Base-by-base conservation (phyloP, 129 eudicot genomes). In the Rutidosis leptorrhynchoides region DNA sequence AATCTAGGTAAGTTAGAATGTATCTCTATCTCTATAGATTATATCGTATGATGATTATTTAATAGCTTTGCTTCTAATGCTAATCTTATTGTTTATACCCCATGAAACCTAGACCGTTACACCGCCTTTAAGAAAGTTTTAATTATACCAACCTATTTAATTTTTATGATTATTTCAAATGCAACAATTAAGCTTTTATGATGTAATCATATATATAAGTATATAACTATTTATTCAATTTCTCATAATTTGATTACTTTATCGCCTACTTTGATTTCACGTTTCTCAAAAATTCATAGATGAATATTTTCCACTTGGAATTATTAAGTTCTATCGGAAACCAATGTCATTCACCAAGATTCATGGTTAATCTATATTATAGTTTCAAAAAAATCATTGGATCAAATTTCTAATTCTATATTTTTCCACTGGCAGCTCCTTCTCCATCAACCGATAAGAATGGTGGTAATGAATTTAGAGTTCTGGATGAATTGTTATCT, bases 1-100 rank as follows among this genome's bases (percentile, higher is more conserved):
- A 67, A 79, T 65, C 60, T 52, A 68, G 95, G 97, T 90, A 40
- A 68, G 37, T 29, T 25, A 2, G 52, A 6, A 11, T 25, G n/a
- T 49, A 52, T 9, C 30, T 17, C n/a, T n/a, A n/a, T n/a, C n/a
- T n/a, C 22, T 59, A 48, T 64, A 53, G 25, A 19, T 55, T 52
- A 16, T 52, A 17, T 60, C 12, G 0, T 17, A 21, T 35, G 51
- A 17, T 35, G 17, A 62, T 33, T 4, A 21, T 4, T 2, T 37
- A 21, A 33, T 62, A 62, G 67, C 67, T 62, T 28, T 57, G n/a
- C 12, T 15, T 4, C 7, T 2, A 6, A n/a, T n/a, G n/a, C n/a
- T n/a, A n/a, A n/a, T n/a, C n/a, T n/a, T n/a, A n/a, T n/a, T n/a
- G n/a, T n/a, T n/a, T n/a, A n/a, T n/a, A n/a, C n/a, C n/a, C 55